Percentiles rank a stretch among this genome's conserved stretches.
phyloP scores from a whole-genome alignment of 306 rosid genomes.

The Sphenostylis stenocarpa region DNA sequence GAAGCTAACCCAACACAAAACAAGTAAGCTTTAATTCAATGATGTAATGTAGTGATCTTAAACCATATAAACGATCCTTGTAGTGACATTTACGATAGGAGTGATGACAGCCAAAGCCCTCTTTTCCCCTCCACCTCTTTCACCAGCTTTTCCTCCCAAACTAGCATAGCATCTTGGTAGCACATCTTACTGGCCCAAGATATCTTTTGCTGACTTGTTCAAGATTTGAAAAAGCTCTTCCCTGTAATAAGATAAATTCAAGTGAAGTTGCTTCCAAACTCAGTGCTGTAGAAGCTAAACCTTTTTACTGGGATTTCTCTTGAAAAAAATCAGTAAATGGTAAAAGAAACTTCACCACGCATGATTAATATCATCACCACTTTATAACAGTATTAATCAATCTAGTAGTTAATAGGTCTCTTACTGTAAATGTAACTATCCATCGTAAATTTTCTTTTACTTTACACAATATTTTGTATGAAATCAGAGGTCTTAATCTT shows the following conservation, averaged over 20 bases:
- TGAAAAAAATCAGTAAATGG: not conserved
- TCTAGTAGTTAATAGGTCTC: not conserved
- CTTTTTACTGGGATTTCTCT: not conserved
- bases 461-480: not conserved
- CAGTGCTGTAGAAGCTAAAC: not conserved
- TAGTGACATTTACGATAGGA: constrained; percentile 14
- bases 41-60: constrained; percentile 15
- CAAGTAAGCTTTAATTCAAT: constrained; percentile 15
- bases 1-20: constrained; percentile 15
- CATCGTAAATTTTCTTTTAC: not conserved
- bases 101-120: not conserved
- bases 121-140: not conserved
- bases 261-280: constrained; percentile 17
- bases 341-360: not conserved
- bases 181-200: constrained; percentile 65
- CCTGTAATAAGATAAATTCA: constrained; percentile 48
- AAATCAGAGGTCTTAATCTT: not conserved
- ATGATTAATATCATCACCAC: not conserved
- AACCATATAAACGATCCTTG: not conserved
- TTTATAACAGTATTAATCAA: not conserved
- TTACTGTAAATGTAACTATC: not conserved
- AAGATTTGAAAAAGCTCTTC: constrained; percentile 70
- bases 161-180: constrained; percentile 11
- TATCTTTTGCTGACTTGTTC: constrained; percentile 57
- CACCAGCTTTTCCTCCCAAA: not conserved